Conservation (phyloP, 2,329 filamentous ascomycete genomes). For the Ophiostoma pallidulum region DNA sequence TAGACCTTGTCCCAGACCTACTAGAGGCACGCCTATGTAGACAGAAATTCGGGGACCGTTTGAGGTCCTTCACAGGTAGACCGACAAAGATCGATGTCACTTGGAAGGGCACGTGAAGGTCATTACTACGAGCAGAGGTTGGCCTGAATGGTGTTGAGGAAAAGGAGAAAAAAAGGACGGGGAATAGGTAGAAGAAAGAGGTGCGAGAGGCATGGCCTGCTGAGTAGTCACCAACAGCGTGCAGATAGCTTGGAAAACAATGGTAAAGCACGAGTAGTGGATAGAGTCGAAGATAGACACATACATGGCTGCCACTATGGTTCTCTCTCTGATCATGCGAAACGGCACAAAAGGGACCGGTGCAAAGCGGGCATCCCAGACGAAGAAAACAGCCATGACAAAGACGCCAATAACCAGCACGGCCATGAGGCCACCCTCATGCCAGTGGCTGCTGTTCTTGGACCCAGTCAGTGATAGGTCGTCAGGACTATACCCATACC, state of each 20-base stretch:
- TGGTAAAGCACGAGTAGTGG: constrained; percentile 27
- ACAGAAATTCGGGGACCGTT: constrained; percentile 54
- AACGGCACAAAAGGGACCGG: constrained; percentile 30
- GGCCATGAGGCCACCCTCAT: constrained; percentile 26
- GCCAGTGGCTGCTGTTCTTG: constrained; percentile 24
- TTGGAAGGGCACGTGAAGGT: constrained; percentile 47
- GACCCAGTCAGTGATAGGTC: constrained; percentile 28
- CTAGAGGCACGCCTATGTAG: constrained; percentile 47
- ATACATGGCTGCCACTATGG: constrained; percentile 29
- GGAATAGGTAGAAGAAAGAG: no score
- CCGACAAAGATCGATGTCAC: constrained; percentile 50
- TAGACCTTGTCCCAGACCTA: constrained; percentile 54
- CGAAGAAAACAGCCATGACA: constrained; percentile 1
- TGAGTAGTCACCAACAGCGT: constrained; percentile 51
- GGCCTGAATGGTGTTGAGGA: no score
- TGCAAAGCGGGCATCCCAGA: constrained; percentile 28
- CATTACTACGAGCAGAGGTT: constrained; percentile 27
- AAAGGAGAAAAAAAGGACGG: no score
- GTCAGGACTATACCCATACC: background rate
- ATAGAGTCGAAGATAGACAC: constrained; percentile 28
- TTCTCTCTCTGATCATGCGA: constrained; percentile 28
- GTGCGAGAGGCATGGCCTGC: constrained; percentile 46
- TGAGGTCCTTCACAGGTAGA: constrained; percentile 44
- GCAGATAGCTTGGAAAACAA: constrained; percentile 26
- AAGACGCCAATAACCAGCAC: constrained; percentile 24